phyloP scores from a whole-genome alignment of 108 stramenopile genomes.

The Pseudonitzschia delicatissima region DNA sequence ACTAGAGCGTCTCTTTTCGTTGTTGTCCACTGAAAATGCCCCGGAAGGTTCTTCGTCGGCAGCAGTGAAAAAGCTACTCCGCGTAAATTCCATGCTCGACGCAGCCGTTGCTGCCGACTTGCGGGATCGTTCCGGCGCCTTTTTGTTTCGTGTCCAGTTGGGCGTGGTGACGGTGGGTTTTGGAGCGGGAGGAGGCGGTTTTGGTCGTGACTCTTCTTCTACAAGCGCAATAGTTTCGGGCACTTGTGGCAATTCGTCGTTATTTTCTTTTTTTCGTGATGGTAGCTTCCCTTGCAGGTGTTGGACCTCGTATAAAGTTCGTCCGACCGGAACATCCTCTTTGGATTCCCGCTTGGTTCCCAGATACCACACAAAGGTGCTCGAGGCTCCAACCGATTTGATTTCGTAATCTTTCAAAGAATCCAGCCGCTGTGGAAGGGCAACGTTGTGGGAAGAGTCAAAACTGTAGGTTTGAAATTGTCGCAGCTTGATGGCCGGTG shows the following conservation, averaged over 20 bases:
- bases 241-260: not conserved
- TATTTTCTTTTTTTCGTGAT: slow-evolving; percentile 1
- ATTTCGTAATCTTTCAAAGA: slow-evolving; percentile 40
- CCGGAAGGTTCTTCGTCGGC: no score
- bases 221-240: no score
- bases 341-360: slow-evolving; percentile 15
- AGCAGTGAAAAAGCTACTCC: no score
- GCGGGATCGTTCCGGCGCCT: no score
- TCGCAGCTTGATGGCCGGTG: slow-evolving; percentile 24
- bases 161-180: no score
- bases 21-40: no score
- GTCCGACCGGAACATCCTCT: slow-evolving; percentile 19
- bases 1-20: no score
- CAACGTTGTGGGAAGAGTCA: slow-evolving; percentile 70
- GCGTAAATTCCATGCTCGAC: no score
- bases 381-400: slow-evolving; percentile 23
- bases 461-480: slow-evolving; percentile 43
- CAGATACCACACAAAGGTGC: slow-evolving; percentile 34
- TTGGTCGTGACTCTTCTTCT: no score
- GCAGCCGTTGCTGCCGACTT: no score
- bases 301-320: slow-evolving; percentile 40
- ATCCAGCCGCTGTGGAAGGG: slow-evolving; percentile 60
- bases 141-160: no score
- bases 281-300: slow-evolving; percentile 21
- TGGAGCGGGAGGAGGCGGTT: no score